Base-by-base conservation (phyloP, 2,329 filamentous ascomycete species). In the Calonectria honghensis region DNA sequence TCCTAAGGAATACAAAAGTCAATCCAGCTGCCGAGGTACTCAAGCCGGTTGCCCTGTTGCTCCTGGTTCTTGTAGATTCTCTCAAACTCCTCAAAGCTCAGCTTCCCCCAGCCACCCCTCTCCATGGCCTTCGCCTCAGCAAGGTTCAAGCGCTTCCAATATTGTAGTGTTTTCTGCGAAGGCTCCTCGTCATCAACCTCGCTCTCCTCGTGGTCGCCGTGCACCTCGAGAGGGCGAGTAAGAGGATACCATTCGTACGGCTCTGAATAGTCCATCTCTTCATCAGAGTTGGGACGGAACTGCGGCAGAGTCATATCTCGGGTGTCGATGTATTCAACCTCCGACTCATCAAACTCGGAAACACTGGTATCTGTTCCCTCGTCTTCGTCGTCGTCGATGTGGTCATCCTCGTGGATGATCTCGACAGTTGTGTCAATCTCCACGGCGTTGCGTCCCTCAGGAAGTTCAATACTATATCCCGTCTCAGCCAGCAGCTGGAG, bases 11-110 rank as follows among this genome's bases (percentile, higher is more conserved):
- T 93, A 83, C 92, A 94, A 83, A 93, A 93, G 83, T 98, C 96
- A 84, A 98, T 95, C 96, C 96, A 98, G 80, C 92, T 95, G 74
- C 95, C 95, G 61, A 98, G 88, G 84, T 98, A 96, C 78, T 95
- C 94, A 75, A 96, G 88, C 68, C 93, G 87, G 81, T 92, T 91
- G 18, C 89, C 90, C 35, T 87, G 86, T 31, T 91, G 91, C 77
- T 93, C 91, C 76, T 92, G 90, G n/a, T 89, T 88, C 79, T 92
- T 91, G 86, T 97, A 95, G 65, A 93, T 93, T 50, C 87, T 87
- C 80, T 95, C 93, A 84, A 98, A 97, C 84, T 98, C 97, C 1
- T 90, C 89, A 77, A 93, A 96, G 81, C 86, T 94, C 63, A 98
- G 87, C 81, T 93, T 91, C 1, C 95, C 96, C 85, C 93, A 94